Conservation (phyloP, 345 rosid species). For the Bruguiera parviflora region DNA sequence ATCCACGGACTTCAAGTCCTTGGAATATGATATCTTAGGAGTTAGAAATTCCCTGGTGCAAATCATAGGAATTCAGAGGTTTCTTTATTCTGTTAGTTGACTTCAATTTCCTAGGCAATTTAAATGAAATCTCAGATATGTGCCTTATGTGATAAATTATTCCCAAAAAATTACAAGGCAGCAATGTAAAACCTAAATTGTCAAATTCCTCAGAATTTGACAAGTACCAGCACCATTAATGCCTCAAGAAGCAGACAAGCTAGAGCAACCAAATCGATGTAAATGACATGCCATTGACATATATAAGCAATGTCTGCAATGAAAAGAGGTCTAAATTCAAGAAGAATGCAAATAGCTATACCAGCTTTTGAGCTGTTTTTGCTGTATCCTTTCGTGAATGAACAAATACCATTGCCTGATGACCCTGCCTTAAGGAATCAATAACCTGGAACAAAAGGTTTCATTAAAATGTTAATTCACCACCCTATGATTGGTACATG, state of each 20-base stretch:
- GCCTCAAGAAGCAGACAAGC: neutral
- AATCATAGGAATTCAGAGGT: too few species aligned
- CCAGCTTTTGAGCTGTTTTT: conserved; percentile 92
- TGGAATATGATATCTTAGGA: too few species aligned
- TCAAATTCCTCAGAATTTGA: too few species aligned
- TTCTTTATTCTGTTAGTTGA: too few species aligned
- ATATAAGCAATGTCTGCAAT: neutral
- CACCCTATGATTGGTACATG: conserved; percentile 12
- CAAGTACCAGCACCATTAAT: too few species aligned
- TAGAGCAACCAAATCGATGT: neutral
- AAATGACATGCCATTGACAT: neutral
- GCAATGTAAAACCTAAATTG: too few species aligned
- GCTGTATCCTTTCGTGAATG: conserved; percentile 96
- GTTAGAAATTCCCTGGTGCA: too few species aligned
- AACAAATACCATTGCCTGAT: conserved; percentile 97
- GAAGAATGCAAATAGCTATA: conserved; percentile 26
- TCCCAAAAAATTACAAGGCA: too few species aligned
- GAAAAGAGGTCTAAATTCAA: neutral
- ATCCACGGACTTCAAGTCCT: too few species aligned
- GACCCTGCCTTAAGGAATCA: conserved; percentile 85
- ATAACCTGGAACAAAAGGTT: conserved; percentile 51
- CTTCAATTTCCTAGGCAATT: too few species aligned
- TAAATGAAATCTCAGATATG: too few species aligned
- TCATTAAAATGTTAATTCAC: conserved; percentile 21
- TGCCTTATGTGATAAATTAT: too few species aligned